phyloP scores from a whole-genome alignment of 345 rosid genomes.

The Rhodamnia rubescens region DNA sequence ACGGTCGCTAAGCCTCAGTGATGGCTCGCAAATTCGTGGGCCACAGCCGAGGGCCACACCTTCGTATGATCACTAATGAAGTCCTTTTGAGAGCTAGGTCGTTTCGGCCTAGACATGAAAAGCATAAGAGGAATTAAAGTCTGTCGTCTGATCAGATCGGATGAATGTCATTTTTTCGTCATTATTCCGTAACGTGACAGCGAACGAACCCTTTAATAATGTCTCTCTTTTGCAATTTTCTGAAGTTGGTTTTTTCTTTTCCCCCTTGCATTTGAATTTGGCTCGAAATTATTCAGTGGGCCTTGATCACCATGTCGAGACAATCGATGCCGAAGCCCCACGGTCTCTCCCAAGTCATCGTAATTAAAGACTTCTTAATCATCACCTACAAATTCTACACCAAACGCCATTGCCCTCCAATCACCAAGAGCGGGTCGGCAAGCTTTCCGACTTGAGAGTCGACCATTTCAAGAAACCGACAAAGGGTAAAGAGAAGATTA shows the following conservation, averaged over 20 bases:
- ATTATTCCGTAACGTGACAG: background rate
- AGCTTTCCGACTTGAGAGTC: background rate
- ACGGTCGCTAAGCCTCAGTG: accelerated
- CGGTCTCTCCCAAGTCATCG: background rate
- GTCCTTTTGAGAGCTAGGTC: background rate
- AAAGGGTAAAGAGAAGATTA: background rate
- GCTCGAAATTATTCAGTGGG: background rate
- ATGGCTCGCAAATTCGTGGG: too few species aligned
- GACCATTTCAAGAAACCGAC: background rate
- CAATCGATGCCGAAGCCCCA: background rate
- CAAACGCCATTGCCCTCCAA: background rate
- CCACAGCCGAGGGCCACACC: background rate
- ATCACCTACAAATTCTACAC: background rate
- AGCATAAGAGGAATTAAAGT: background rate
- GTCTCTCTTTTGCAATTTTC: background rate
- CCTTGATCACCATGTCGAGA: background rate
- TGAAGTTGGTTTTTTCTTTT: background rate
- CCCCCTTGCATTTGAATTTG: background rate
- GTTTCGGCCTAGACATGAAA: background rate
- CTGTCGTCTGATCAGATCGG: background rate
- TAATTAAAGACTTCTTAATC: background rate
- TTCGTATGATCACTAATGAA: background rate
- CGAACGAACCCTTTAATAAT: background rate
- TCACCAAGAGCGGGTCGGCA: background rate
- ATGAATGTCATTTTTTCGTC: background rate